Base-by-base conservation (phyloP, 352 stramenopile species). In the Globisporangium spiculum region DNA sequence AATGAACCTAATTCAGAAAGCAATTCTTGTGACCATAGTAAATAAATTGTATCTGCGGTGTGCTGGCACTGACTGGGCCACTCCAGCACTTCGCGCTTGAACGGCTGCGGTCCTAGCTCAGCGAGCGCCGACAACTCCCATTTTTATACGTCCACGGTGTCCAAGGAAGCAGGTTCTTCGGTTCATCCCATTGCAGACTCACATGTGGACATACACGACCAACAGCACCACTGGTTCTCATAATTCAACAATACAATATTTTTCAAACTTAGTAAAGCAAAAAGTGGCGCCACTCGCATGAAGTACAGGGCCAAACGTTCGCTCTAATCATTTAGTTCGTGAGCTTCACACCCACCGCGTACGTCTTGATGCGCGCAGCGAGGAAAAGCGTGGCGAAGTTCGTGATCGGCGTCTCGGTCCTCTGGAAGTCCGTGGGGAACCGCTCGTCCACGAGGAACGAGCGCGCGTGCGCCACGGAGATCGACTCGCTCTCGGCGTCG, bases 401-500 rank as follows among this genome's bases (percentile, higher is more conserved):
- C 50, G 77, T 80, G 48, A 90, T 75, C 7, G 75, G 62, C 30
- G 62, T 71, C 30, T 67, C 65, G 4, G 80, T 73, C 14, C 67
- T 69, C 27, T 60, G 34, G 50, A 86, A 90, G 65, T 80, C 68
- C n/a, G 75, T 62, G 2, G 80, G 80, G 52, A 89, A 79, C 20
- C 69, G 67, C 66, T 90, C 82, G 2, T 85, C 27, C 22, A 78
- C 56, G 26, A 90, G 57, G 66, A 89, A 88, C 46, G 71, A 73
- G n/a, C 61, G 68, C 20, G 78, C 79, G 54, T 78, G 59, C 4
- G 70, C 73, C 5, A 80, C 72, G 16, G 78, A 81, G 52, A 90
- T 80, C 48, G 30, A 71, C 18, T 67, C 70, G 7, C 60, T 70
- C 9, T 50, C 48, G 14, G 79, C 71, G 12, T 86, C 71, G 26